Percentiles rank a stretch among this genome's conserved stretches.
Conservation (phyloP, 2,329 filamentous ascomycete species). For the Penicillium oxalicum region DNA sequence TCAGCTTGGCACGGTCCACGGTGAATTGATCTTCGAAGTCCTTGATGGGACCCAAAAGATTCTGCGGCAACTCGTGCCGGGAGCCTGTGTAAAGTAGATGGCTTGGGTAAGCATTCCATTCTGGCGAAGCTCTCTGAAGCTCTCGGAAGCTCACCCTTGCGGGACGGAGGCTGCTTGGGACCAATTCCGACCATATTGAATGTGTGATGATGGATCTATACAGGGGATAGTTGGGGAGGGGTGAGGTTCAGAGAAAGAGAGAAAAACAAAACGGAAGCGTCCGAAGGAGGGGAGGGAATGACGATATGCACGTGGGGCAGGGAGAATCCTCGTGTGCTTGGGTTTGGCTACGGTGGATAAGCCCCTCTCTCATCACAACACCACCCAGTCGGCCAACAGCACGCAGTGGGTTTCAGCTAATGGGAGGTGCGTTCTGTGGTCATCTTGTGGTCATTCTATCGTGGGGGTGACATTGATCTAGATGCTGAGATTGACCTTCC, state of each 20-base stretch:
- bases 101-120: constrained; percentile 5
- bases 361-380: neutral
- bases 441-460: too few species aligned
- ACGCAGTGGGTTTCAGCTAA: too few species aligned
- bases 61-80: constrained; percentile 83
- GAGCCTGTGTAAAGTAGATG: constrained; percentile 56
- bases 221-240: constrained; percentile 1
- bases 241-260: neutral
- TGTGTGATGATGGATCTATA: constrained; percentile 1
- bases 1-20: constrained; percentile 71
- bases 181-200: constrained; percentile 59
- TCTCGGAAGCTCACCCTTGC: constrained; percentile 59
- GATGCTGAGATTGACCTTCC: too few species aligned
- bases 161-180: constrained; percentile 59
- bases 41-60: constrained; percentile 74
- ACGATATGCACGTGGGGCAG: constrained; percentile 24
- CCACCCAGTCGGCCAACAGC: too few species aligned
- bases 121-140: constrained; percentile 5
- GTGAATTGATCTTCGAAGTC: constrained; percentile 78
- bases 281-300: constrained; percentile 10
- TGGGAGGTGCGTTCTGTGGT: too few species aligned
- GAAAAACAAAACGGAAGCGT: constrained; percentile 1
- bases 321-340: constrained; percentile 14
- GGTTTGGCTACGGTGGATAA: constrained; percentile 21
- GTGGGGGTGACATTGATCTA: too few species aligned